Base-by-base conservation (phyloP, 805 yeast species). In the Cyberlindnera subsufficiens region DNA sequence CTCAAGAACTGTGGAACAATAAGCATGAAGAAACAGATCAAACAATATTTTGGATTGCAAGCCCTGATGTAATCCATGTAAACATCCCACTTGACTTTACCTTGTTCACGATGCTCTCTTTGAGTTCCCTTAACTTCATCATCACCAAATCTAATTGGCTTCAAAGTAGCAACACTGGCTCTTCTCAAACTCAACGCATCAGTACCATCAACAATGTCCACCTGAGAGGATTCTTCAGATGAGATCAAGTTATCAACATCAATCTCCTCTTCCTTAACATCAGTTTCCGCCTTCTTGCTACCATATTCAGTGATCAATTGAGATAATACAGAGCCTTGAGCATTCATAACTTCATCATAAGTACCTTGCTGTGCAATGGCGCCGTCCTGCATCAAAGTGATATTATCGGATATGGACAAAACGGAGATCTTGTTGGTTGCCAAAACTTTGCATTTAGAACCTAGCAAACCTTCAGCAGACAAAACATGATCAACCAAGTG, bases 371-470 rank as follows among this genome's bases (percentile, higher is more conserved):
- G 90, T 33, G 74, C 67, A 37, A 86, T 69, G 51, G 75, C 72
- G 46, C 93, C 93, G 49, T 77, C 80, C 40, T 76, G 74, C 31
- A 91, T 66, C 75, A 90, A 70, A 22, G 83, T 71, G 44, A 91
- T 75, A 35, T 74, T 67, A 55, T 80, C 74, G 3, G 97, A 95
- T 50, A 80, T 78, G 42, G 83, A 75, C 55, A 90, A 72, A 14
- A 88, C 96, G 39, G 86, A 77, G 48, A 91, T 82, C 44, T 86
- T 82, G 66, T 90, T 90, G 9, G 98, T 90, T 14, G 96, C 90
- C 59, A 90, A 71, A 30, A 90, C 68, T 53, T 78, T 82, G 50
- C 93, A 77, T 64, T 87, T 88, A 25, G 85, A 57, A 34, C 77
- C 75, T 53, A 90, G 68, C 51, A 90, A 68, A 47, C 97, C 97